Base-by-base conservation (phyloP, 305 asterid genomes). In the Fraxinus sp. region DNA sequence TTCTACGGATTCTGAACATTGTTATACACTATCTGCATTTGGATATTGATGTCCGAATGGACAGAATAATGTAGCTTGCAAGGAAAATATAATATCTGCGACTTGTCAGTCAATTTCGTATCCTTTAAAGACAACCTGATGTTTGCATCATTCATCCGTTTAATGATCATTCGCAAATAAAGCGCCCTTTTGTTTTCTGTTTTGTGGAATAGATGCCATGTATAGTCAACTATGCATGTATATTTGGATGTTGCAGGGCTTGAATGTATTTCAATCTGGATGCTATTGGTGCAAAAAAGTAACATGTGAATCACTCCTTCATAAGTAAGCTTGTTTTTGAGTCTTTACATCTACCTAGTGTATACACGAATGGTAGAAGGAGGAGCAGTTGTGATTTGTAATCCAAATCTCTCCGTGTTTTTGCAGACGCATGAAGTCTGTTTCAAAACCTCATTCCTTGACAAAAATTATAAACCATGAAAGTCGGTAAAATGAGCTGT, bases 191-290 rank as follows among this genome's bases (percentile, higher is more conserved):
- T 84, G 77, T 77, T 78, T 90, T 68, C 88, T 82, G 22, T 84
- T 80, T 82, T 84, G 32, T 79, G 68, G 90, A 82, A 79, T 86
- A 90, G 89, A 87, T 59, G 77, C 79, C 49, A 55, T 79, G 85
- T 26, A 85, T 86, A 78, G 88, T 88, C 97, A 91, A 93, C 95
- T 77, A 81, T 84, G 89, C 89, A 91, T 83, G 86, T 89, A 89
- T 88, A 94, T 91, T 91, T 89, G 89, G 91, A 87, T 93, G 93
- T 91, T 93, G 97, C 97, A 93, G 97, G 98, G 82, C 85, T 82
- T 92, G 89, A 89, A 80, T 86, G 83, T 87, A 83, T 86, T 83
- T 91, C 92, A 84, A 85, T 89, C 90, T 81, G 91, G 95, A 84
- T 85, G 92, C 91, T 82, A 88, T 86, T 90, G 95, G 90, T 86